Percentiles rank a stretch among this genome's conserved stretches.
phyloP scores from a whole-genome alignment of 345 rosid species.

The Eucalyptus pauciflora region DNA sequence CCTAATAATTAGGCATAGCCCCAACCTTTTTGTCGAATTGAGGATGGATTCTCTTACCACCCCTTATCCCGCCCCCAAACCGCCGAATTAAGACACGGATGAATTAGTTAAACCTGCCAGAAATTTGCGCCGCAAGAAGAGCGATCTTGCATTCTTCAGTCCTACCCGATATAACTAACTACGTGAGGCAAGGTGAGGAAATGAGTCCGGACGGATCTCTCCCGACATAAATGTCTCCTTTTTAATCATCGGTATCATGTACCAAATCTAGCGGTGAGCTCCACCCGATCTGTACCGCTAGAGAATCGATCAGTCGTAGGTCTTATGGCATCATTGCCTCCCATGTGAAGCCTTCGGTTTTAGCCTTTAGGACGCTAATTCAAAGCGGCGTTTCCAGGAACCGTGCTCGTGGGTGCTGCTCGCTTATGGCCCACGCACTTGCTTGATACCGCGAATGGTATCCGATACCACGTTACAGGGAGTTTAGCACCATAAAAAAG shows the following conservation, averaged over 20 bases:
- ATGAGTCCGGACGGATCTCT: background rate
- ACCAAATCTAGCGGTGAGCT: background rate
- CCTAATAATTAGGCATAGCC: background rate
- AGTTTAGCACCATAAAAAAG: background rate
- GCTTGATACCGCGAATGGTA: background rate
- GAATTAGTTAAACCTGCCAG: too few species aligned
- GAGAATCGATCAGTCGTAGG: background rate
- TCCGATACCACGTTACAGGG: background rate
- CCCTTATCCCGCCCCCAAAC: background rate
- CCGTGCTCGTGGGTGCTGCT: background rate
- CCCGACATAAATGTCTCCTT: background rate
- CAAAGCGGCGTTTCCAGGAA: background rate
- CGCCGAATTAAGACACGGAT: background rate
- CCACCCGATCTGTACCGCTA: background rate
- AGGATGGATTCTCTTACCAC: background rate
- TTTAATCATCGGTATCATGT: background rate
- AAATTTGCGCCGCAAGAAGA: too few species aligned
- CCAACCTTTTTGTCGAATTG: background rate
- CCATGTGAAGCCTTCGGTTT: background rate
- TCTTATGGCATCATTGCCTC: background rate
- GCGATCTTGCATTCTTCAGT: too few species aligned
- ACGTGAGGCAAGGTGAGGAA: too few species aligned
- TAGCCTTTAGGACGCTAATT: background rate
- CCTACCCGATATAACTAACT: too few species aligned
- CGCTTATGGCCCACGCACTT: background rate